phyloP scores from a whole-genome alignment of 331 rosid species.

The Saraca asoca region DNA sequence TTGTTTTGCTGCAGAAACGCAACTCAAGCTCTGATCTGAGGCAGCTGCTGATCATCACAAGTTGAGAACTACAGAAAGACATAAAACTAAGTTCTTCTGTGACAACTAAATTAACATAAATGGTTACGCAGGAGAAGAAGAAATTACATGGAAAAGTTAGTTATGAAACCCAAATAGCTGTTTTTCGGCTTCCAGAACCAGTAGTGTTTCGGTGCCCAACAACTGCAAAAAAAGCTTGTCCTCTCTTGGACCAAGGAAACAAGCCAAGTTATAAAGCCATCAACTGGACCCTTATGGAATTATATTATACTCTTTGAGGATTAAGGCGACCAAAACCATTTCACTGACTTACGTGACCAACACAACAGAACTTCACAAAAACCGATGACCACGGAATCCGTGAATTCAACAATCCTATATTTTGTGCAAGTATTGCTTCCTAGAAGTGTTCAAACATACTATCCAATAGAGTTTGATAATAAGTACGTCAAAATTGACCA shows the following conservation, averaged over 20 bases:
- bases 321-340: background rate
- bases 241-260: background rate
- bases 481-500: background rate
- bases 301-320: too few relatives aligned
- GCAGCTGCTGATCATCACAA: background rate
- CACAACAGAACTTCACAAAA: too few relatives aligned
- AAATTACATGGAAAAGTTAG: slow-evolving; percentile 1
- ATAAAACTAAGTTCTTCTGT: background rate
- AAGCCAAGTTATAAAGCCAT: background rate
- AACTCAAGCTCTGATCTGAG: slow-evolving; percentile 3
- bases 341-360: too few relatives aligned
- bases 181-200: background rate
- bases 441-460: too few relatives aligned
- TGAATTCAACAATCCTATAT: background rate
- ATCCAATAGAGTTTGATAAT: too few relatives aligned
- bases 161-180: background rate
- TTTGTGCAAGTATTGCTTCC: too few relatives aligned
- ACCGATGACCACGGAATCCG: background rate
- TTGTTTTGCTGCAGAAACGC: background rate
- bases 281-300: too few relatives aligned
- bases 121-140: background rate
- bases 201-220: background rate
- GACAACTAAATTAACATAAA: slow-evolving; percentile 6
- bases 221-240: slow-evolving; percentile 14
- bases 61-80: background rate